Evolutionary conservation across 768 basidiomycete species (phyloP).

Genomic region (Roridomyces roridus): DNA sequence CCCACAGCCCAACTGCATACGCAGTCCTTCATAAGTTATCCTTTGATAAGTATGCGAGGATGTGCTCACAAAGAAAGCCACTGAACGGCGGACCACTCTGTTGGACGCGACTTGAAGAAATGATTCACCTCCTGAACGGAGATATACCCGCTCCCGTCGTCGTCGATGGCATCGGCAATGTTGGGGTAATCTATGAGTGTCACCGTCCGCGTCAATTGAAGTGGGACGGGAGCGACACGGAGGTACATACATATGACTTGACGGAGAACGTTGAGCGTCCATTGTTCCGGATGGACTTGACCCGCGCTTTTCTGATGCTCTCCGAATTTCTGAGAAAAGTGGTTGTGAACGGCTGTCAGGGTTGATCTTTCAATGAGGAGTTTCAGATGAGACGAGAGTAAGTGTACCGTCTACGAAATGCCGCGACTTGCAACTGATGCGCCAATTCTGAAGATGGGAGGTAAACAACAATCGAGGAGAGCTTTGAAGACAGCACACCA

Average conservation of each 20-base stretch:
- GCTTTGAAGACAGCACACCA: slow-evolving; percentile 7
- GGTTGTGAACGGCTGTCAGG: slow-evolving; percentile 28
- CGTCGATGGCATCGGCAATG: slow-evolving; percentile 33
- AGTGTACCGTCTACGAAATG: slow-evolving; percentile 26
- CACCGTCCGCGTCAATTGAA: too few species aligned
- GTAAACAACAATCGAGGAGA: neutral
- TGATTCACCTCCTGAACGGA: slow-evolving; percentile 31
- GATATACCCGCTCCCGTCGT: slow-evolving; percentile 31
- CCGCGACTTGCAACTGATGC: slow-evolving; percentile 25
- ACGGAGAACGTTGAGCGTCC: slow-evolving; percentile 25
- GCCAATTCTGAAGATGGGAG: slow-evolving; percentile 21
- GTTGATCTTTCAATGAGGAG: neutral
- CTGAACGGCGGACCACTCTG: slow-evolving; percentile 27
- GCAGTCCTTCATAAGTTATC: neutral
- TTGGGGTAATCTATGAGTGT: slow-evolving; percentile 25
- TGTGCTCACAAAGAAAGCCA: slow-evolving; percentile 27
- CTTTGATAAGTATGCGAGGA: neutral
- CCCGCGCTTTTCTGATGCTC: slow-evolving; percentile 7
- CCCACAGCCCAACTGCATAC: slow-evolving; percentile 33
- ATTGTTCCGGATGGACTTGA: slow-evolving; percentile 17
- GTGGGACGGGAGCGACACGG: neutral
- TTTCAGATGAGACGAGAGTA: neutral
- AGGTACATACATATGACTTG: slow-evolving; percentile 24
- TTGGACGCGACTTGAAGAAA: slow-evolving; percentile 29
- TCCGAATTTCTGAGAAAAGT: slow-evolving; percentile 24